Evolutionary conservation across 139 green algal species (phyloP).

Genomic region (Chlamydomonas schloesseri): DNA sequence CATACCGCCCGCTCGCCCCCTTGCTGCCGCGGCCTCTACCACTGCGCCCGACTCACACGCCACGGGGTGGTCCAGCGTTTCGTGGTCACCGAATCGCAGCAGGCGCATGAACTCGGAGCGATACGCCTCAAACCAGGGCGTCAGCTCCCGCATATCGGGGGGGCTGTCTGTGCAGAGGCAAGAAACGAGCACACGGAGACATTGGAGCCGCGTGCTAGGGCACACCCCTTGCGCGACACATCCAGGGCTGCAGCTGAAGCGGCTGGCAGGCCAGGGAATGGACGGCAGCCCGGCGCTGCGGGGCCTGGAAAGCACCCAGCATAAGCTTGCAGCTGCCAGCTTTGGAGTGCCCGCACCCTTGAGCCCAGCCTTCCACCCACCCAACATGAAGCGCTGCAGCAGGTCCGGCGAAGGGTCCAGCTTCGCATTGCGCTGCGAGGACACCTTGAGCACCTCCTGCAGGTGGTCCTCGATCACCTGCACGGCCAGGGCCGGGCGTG

Average conservation of each 20-base stretch:
- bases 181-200: too few relatives aligned
- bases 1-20: too few relatives aligned
- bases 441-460: constrained; percentile 60
- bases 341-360: neutral
- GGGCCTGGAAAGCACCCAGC: too few relatives aligned
- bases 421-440: constrained; percentile 43
- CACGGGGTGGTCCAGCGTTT: constrained; percentile 90
- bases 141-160: constrained; percentile 49
- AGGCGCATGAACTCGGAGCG: constrained; percentile 79
- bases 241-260: too few relatives aligned
- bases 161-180: constrained; percentile 26
- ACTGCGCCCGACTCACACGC: constrained; percentile 56
- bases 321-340: too few relatives aligned
- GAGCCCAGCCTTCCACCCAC: neutral
- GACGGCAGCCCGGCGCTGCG: too few relatives aligned
- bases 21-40: too few relatives aligned
- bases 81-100: constrained; percentile 88
- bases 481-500: too few relatives aligned
- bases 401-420: constrained; percentile 36
- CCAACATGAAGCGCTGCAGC: constrained; percentile 33
- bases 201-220: too few relatives aligned
- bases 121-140: constrained; percentile 88
- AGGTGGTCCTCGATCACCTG: constrained; percentile 78
- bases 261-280: too few relatives aligned
- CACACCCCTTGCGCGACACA: too few relatives aligned